Percentiles rank a stretch among this genome's conserved stretches.
These are phyloP conservation scores for Lentinula detonsa DNA, from an alignment of 768 basidiomycete genomes.

Conservation along the genomic window DNA sequence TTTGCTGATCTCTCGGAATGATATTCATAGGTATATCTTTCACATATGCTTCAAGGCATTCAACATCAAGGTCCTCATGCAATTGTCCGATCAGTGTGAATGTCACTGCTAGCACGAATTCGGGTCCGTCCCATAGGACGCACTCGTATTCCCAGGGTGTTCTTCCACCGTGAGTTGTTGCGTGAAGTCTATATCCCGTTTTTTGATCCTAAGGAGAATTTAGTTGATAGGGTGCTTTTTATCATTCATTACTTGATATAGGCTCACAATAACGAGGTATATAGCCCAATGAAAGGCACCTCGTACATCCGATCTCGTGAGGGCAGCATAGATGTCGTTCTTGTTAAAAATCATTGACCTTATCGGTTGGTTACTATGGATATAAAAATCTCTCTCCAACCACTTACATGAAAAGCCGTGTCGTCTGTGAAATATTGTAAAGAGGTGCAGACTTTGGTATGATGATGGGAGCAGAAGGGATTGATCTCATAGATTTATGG, in stretches of 20 bases:
- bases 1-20: neutral
- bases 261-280: neutral
- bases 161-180: neutral
- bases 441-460: too few relatives aligned
- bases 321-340: neutral
- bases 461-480: too few relatives aligned
- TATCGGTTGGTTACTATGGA: too few relatives aligned
- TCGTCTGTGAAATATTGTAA: too few relatives aligned
- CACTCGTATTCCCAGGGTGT: neutral
- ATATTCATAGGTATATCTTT: slow-evolving; percentile 3
- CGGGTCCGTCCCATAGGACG: neutral
- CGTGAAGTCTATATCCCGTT: neutral
- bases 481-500: too few relatives aligned
- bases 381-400: too few relatives aligned
- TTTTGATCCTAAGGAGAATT: neutral
- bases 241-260: neutral
- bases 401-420: too few relatives aligned
- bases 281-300: slow-evolving; percentile 2
- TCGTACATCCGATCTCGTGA: neutral
- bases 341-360: neutral
- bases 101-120: neutral
- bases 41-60: neutral
- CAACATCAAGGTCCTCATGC: neutral
- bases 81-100: neutral
- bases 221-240: too few relatives aligned